Percentiles rank a stretch among this genome's conserved stretches.
Evolutionary conservation across 805 yeast species (phyloP).

Genomic region (Sugiyamaella floridensis): DNA sequence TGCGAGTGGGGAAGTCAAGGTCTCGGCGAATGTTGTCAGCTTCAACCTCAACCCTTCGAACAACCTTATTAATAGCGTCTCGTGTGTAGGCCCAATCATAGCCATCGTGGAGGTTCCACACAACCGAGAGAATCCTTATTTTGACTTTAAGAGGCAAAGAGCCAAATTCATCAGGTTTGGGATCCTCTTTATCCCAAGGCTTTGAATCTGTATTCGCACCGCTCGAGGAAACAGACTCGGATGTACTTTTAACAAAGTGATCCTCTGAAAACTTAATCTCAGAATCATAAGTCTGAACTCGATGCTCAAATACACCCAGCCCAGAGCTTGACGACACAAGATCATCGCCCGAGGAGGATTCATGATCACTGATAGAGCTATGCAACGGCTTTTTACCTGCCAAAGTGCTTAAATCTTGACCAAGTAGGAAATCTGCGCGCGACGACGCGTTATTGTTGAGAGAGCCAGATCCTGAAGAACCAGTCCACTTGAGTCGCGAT

Average conservation of each 20-base stretch:
- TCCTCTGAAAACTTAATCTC: slow-evolving; percentile 19
- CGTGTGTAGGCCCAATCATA: slow-evolving; percentile 86
- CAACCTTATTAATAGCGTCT: slow-evolving; percentile 54
- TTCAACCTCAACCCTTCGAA: slow-evolving; percentile 51
- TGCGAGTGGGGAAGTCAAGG: not conserved
- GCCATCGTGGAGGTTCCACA: slow-evolving; percentile 66
- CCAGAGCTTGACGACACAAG: not conserved
- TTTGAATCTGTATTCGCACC: not conserved
- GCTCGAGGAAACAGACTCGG: slow-evolving; percentile 2
- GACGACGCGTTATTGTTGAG: slow-evolving; percentile 13
- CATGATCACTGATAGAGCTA: not conserved
- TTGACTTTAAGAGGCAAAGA: not conserved
- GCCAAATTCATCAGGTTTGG: not conserved
- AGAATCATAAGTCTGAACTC: slow-evolving; percentile 14
- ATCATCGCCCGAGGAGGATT: not conserved
- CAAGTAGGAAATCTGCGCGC: slow-evolving; percentile 26
- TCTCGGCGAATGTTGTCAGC: slow-evolving; percentile 33
- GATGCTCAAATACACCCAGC: slow-evolving; percentile 17
- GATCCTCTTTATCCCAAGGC: not conserved
- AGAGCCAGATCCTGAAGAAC: slow-evolving; percentile 13
- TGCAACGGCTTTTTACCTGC: slow-evolving; percentile 12
- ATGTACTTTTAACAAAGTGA: slow-evolving; percentile 20
- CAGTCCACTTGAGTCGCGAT: slow-evolving; percentile 12
- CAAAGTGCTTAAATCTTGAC: slow-evolving; percentile 28
- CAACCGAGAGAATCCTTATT: slow-evolving; percentile 6